Evolutionary conservation across 2,329 filamentous ascomycete genomes (phyloP).

Genomic region (Lachnellula arida): DNA sequence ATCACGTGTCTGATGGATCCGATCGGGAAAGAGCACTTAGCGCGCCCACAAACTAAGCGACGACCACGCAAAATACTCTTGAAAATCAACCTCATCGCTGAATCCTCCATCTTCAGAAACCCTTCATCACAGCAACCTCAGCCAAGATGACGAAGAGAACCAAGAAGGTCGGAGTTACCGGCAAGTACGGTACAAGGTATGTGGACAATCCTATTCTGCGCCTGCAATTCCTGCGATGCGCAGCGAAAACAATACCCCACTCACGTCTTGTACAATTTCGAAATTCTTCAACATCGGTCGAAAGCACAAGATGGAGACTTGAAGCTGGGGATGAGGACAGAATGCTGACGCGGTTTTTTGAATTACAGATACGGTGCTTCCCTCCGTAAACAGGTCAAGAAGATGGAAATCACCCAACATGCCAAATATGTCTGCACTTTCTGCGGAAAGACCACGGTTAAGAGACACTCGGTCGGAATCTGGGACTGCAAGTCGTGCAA

Average conservation of each 20-base stretch:
- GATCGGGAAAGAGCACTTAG: constrained; percentile 4
- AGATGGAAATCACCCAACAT: constrained; percentile 99
- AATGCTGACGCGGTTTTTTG: constrained; percentile 18
- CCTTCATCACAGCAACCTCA: constrained; percentile 33
- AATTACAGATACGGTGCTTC: constrained; percentile 86
- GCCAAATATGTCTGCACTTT: constrained; percentile 97
- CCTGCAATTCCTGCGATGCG: constrained; percentile 3
- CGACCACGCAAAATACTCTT: constrained; percentile 10
- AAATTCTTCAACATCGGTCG: background rate
- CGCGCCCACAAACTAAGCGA: background rate
- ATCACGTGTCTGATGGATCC: background rate
- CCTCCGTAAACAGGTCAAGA: constrained; percentile 98
- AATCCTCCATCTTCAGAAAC: constrained; percentile 16
- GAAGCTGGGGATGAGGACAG: constrained; percentile 4
- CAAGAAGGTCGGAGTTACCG: constrained; percentile 98
- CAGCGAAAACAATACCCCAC: background rate
- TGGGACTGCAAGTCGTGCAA: constrained; percentile 96
- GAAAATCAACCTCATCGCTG: constrained; percentile 18
- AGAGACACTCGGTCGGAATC: constrained; percentile 87
- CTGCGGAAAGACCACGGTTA: constrained; percentile 95
- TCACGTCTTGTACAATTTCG: background rate
- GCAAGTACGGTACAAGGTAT: constrained; percentile 97
- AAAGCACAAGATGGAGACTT: background rate
- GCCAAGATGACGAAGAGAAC: constrained; percentile 91
- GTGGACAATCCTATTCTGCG: constrained; percentile 34